Evolutionary conservation across 805 yeast species (phyloP), one percentile per base, ranked within the genome.

Genomic region (Peterozyma toletana): DNA sequence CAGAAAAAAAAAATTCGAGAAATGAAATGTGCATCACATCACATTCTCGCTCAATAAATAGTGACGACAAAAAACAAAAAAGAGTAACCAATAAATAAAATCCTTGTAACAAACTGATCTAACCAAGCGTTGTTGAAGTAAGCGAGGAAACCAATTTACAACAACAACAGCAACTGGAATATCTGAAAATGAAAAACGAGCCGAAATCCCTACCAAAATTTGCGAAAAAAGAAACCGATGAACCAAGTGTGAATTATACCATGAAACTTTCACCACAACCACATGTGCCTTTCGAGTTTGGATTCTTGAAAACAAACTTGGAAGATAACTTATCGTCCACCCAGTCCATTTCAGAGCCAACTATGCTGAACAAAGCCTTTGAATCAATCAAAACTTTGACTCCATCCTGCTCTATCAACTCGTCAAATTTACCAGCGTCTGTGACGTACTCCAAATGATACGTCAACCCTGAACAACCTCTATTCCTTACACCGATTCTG

Each of bases 291-390:
- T 91, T 93, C 35, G 96, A 85, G 66, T 93, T 93, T 50, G 99
- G 99, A 63, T 93, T 93, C 59, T 76, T 83, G 72, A 93, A 93
- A 15, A 93, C 88, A 60, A 93, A 93, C 56, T 95, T 77, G 11
- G 93, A 81, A 30, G 89, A 77, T 50, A 93, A 70, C 62, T 88
- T 90, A 57, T 93, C 96, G 58, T 93, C 98, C 40, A 87, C 71
- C 96, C 96, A 93, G 64, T 93, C 99, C 99, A 93, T 93, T 64
- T 90, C 96, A 5, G 95, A 84, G 1, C 99, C 99, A 46, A 93
- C 95, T 38, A 93, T 90, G 53, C 95, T 83, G 63, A 93, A 90
- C 43, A 93, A 71, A 0, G 99, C 99, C 63, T 93, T 93, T 27
- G 98, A 91, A 61, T 93, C 99, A 38, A 93, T 87, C 44, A 90